These are phyloP conservation scores for Hyaloscypha hepaticicola DNA, from an alignment of 495 filamentous ascomycete species.

Conservation along the genomic window DNA sequence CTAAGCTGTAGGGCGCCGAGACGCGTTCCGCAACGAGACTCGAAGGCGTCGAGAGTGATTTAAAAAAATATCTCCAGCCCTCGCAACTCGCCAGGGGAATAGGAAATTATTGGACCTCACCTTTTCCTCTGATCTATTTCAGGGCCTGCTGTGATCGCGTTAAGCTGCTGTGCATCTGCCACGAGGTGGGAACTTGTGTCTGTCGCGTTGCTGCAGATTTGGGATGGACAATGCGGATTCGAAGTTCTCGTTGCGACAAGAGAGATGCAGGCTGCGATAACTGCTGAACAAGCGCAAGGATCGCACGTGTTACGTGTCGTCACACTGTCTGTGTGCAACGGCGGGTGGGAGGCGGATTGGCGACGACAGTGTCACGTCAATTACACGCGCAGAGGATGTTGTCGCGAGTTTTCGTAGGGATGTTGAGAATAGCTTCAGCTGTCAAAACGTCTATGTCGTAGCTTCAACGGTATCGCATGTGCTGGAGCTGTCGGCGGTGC, in stretches of 20 bases:
- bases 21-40: conserved; percentile 9
- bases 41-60: conserved; percentile 18
- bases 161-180: conserved; percentile 8
- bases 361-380: conserved; percentile 25
- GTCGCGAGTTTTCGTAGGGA: not conserved
- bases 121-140: conserved; percentile 7
- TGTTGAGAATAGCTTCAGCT: conserved; percentile 29
- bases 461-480: conserved; percentile 28
- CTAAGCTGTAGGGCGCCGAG: conserved; percentile 10
- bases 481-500: conserved; percentile 4
- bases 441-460: conserved; percentile 11
- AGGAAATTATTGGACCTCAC: conserved; percentile 23
- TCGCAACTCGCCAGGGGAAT: conserved; percentile 22
- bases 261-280: conserved; percentile 11
- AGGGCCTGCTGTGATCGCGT: not conserved
- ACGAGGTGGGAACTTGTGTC: conserved; percentile 1
- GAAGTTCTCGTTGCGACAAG: conserved; percentile 21
- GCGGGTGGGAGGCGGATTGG: conserved; percentile 2
- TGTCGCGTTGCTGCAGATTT: conserved; percentile 12
- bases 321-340: conserved; percentile 4
- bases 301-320: conserved; percentile 14
- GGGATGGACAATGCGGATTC: not conserved
- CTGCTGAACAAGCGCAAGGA: not conserved
- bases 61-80: conserved; percentile 3
- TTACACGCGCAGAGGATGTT: not conserved